Evolutionary conservation across 345 rosid species (phyloP).

Genomic region (Barbarea vulgaris): DNA sequence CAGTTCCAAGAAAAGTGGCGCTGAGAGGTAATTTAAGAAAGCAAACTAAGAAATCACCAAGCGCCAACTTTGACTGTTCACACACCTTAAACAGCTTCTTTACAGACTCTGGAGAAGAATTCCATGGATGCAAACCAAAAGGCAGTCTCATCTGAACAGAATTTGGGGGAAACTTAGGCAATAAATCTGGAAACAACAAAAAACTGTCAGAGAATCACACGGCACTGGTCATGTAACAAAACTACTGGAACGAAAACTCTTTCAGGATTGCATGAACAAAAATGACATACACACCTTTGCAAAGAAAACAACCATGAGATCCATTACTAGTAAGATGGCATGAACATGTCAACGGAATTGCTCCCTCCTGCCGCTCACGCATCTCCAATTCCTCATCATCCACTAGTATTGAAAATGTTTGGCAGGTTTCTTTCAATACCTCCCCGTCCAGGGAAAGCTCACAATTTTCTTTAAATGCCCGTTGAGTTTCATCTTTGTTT

Average conservation of each 20-base stretch:
- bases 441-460: constrained; percentile 62
- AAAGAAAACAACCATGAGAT: constrained; percentile 62
- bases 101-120: constrained; percentile 70
- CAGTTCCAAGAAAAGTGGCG: constrained; percentile 12
- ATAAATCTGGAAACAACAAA: constrained; percentile 63
- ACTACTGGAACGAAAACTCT: constrained; percentile 16
- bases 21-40: constrained; percentile 19
- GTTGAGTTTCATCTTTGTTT: constrained; percentile 43
- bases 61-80: constrained; percentile 7
- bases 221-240: constrained; percentile 5
- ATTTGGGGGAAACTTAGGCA: constrained; percentile 87
- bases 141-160: constrained; percentile 88
- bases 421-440: constrained; percentile 43
- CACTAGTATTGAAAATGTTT: constrained; percentile 53
- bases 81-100: constrained; percentile 94
- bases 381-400: constrained; percentile 96
- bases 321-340: constrained; percentile 63
- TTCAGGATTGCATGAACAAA: constrained; percentile 17
- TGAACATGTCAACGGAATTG: constrained; percentile 58
- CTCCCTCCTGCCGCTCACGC: constrained; percentile 72
- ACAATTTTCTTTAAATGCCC: constrained; percentile 56
- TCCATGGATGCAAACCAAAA: constrained; percentile 77
- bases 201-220: constrained; percentile 13
- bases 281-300: constrained; percentile 65
- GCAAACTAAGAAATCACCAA: constrained; percentile 1